Base-by-base conservation (phyloP, 192 early-diverging fungal genomes). In the Coemansia asiatica region DNA sequence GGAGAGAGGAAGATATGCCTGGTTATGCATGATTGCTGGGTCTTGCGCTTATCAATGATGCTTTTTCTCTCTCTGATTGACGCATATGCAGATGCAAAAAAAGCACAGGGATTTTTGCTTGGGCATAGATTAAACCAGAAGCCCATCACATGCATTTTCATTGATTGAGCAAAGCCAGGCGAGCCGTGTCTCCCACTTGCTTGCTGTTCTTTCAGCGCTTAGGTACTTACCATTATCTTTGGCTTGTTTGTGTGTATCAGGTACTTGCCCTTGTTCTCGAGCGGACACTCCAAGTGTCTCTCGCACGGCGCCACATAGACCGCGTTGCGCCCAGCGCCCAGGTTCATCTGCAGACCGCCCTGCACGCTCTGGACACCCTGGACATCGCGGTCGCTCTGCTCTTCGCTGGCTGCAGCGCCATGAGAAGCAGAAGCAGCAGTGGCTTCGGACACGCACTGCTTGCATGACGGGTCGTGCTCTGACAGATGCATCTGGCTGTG, bases 251-350 rank as follows among this genome's bases (percentile, higher is more conserved):
- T 76, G 63, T 82, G 79, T 18, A 82, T 67, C 31, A 82, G 61
- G 63, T 82, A 82, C 25, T 69, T 72, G 63, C 79, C 79, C 71
- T 73, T 69, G 57, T 67, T 82, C 53, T 76, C 74, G 25, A 76
- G 64, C 26, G 79, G 79, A 56, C 79, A 82, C 40, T 75, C 79
- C 6, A 76, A 58, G 38, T 67, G 74, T 26, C 59, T 61, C 68
- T 82, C 79, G 61, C 70, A 82, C 27, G 79, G 79, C 16, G 79
- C 79, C 35, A 82, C 79, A 48, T 82, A 82, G 15, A 82, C 71
- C 8, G 66, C 74, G 54, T 82, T 82, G 56, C 74, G 69, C 10
- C 79, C 79, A 27, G 59, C 66, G 28, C 79, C 79, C 51, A 82
- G 61, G 33, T 82, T 82, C 71, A 76, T 73, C 64, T 71, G 74